Evolutionary conservation across 202 grass and related monocot species (phyloP).

Genomic region (Schoenoplectus triqueter): DNA sequence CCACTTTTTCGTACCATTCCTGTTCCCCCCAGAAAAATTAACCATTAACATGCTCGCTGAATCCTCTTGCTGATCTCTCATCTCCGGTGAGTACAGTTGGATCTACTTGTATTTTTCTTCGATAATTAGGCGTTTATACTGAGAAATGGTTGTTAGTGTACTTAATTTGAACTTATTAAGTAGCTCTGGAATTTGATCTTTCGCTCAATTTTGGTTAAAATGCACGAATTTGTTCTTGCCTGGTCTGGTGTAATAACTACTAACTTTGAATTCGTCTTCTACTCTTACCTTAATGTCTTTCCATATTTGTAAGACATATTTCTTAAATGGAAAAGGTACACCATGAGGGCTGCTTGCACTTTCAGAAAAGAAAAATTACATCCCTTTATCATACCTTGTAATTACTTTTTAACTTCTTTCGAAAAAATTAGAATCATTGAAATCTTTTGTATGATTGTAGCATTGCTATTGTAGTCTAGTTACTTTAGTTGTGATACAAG

Average conservation of each 20-base stretch:
- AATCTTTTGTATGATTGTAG: neutral
- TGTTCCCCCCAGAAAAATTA: neutral
- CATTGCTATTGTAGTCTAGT: neutral
- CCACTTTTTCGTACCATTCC: neutral
- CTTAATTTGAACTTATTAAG: conserved; percentile 16
- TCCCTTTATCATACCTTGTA: neutral
- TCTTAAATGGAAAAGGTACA: neutral
- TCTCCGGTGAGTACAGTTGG: conserved; percentile 23
- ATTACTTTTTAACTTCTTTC: neutral
- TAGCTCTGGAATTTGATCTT: neutral
- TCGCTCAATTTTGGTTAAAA: conserved; percentile 21
- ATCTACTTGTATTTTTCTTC: conserved; percentile 35
- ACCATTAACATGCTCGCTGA: neutral
- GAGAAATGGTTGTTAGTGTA: neutral
- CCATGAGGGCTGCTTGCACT: neutral
- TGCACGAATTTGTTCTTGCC: neutral
- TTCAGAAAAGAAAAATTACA: neutral
- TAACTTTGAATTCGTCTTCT: neutral
- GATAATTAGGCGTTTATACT: neutral
- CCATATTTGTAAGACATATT: neutral
- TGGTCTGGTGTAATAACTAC: neutral
- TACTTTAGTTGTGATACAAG: neutral
- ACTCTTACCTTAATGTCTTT: neutral
- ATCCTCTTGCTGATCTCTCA: conserved; percentile 6
- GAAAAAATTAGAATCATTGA: neutral